phyloP scores from a whole-genome alignment of 2,329 filamentous ascomycete species.

The Fusarium nisikadoi region DNA sequence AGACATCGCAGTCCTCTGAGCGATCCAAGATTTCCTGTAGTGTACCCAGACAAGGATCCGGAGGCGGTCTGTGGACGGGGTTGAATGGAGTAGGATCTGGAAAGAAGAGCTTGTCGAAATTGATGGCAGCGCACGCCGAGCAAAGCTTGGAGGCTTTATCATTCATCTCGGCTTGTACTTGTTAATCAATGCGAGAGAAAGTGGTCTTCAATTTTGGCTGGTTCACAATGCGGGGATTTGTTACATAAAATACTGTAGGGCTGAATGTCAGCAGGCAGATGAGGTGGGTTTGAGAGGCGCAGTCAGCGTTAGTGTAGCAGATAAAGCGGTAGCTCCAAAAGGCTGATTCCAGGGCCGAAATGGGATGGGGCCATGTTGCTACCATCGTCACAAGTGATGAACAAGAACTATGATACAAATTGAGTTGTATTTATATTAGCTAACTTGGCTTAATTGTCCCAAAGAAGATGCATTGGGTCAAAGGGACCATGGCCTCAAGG shows the following conservation, averaged over 20 bases:
- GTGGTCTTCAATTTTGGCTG: neutral
- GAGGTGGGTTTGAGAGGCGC: neutral
- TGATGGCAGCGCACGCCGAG: neutral
- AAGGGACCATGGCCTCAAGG: neutral
- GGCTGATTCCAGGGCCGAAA: neutral
- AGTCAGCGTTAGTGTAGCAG: neutral
- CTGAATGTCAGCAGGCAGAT: neutral
- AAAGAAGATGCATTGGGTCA: neutral
- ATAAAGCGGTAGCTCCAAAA: neutral
- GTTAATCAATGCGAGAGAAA: rapidly evolving
- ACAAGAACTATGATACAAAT: rapidly evolving
- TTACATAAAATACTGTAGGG: neutral
- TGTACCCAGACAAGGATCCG: neutral
- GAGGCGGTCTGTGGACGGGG: too few species aligned
- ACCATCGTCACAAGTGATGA: neutral
- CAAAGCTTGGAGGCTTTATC: neutral
- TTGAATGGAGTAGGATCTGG: rapidly evolving
- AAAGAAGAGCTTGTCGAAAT: conserved; percentile 10
- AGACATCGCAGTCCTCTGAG: neutral
- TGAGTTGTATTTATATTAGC: too few species aligned
- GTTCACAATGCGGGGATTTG: neutral
- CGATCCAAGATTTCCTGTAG: conserved; percentile 8
- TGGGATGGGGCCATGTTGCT: neutral
- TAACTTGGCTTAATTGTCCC: neutral
- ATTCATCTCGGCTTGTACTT: neutral